Conservation (phyloP, 164 flowering plant species). For the Dillenia turbinata region DNA sequence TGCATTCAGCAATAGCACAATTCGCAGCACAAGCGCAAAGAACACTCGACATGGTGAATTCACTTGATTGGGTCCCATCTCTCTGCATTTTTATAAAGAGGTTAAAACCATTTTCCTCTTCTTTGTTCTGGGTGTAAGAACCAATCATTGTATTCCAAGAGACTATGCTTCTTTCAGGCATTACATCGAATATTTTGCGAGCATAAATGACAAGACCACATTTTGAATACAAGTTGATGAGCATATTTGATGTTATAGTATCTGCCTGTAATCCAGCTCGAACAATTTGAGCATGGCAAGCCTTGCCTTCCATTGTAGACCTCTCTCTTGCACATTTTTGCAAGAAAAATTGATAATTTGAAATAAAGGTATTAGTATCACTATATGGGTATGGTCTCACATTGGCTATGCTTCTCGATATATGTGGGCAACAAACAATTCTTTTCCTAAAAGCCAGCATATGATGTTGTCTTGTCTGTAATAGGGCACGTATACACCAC, state of each 20-base stretch:
- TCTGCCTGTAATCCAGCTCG: slow-evolving; percentile 34
- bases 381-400: no score
- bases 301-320: slow-evolving; percentile 37
- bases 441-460: no score
- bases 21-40: slow-evolving; percentile 77
- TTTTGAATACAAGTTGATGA: slow-evolving; percentile 71
- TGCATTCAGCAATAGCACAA: slow-evolving; percentile 47
- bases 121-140: slow-evolving; percentile 41
- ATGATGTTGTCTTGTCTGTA: no score
- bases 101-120: slow-evolving; percentile 38
- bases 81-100: slow-evolving; percentile 58
- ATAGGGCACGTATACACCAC: no score
- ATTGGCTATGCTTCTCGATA: no score
- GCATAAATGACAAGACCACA: slow-evolving; percentile 51
- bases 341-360: slow-evolving; percentile 33
- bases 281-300: slow-evolving; percentile 49
- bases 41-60: slow-evolving; percentile 68
- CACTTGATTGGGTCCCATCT: slow-evolving; percentile 43
- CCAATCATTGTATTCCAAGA: slow-evolving; percentile 86
- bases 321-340: slow-evolving; percentile 51
- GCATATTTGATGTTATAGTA: slow-evolving; percentile 54
- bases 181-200: slow-evolving; percentile 59
- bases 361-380: neutral
- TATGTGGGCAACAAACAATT: no score
- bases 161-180: slow-evolving; percentile 59